These are phyloP conservation scores for Mrakia blollopis DNA, from an alignment of 768 basidiomycete genomes.

Conservation along the genomic window DNA sequence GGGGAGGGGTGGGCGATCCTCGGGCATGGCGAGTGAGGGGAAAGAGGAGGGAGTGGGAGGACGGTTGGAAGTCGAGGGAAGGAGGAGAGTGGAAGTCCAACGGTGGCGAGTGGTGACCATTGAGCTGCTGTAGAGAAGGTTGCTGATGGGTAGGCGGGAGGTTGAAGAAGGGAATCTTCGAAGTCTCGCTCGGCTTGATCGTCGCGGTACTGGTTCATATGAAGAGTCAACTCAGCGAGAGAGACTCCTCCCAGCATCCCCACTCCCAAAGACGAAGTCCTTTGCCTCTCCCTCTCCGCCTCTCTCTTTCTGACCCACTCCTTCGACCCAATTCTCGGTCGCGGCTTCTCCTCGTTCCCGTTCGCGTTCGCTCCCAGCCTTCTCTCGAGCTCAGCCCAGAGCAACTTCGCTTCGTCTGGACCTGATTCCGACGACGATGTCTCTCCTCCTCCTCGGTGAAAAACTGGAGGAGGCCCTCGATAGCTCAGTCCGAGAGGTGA, in stretches of 20 bases:
- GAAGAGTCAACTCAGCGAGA: neutral
- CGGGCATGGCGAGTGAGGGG: neutral
- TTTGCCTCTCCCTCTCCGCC: neutral
- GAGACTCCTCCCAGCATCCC: neutral
- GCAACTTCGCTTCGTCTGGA: neutral
- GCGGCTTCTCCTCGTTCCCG: neutral
- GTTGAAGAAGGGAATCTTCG: neutral
- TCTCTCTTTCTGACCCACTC: neutral
- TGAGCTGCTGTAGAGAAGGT: neutral
- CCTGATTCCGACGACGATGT: neutral
- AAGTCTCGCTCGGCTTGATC: neutral
- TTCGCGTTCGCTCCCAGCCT: neutral
- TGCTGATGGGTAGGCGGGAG: neutral
- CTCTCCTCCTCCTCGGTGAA: neutral
- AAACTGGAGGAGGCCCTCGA: neutral
- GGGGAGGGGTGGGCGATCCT: neutral
- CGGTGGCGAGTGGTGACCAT: conserved; percentile 1
- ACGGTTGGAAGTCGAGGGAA: neutral
- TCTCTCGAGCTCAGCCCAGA: neutral
- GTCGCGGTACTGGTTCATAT: neutral
- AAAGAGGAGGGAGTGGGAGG: neutral
- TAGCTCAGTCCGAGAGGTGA: neutral
- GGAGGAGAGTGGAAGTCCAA: neutral
- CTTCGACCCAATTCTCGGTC: neutral
- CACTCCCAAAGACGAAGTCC: too few relatives aligned